Conservation (phyloP, 169 alveolate genomes). For the Plasmodium ovale region DNA sequence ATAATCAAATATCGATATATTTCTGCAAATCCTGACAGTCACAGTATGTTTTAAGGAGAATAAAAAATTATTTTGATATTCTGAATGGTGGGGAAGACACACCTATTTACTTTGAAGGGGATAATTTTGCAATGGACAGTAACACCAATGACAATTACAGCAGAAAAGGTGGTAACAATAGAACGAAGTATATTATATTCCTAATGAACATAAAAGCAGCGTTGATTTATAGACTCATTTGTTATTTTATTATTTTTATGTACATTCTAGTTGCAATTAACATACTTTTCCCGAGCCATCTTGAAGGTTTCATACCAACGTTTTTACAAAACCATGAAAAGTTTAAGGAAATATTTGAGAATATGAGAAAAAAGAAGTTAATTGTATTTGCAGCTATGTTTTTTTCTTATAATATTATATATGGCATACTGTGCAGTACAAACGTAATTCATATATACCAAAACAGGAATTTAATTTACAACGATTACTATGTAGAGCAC, state of each 20-base stretch:
- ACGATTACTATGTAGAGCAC: constrained; percentile 27
- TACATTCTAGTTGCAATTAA: constrained; percentile 18
- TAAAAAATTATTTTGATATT: constrained; percentile 50
- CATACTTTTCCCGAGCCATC: constrained; percentile 27
- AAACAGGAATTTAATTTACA: constrained; percentile 45
- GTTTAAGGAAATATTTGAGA: constrained; percentile 28
- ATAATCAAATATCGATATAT: constrained; percentile 62
- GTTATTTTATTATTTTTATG: constrained; percentile 15
- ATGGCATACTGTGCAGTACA: constrained; percentile 54
- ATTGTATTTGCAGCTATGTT: constrained; percentile 22
- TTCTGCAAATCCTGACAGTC: constrained; percentile 72
- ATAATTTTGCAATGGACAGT: neutral
- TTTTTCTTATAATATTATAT: constrained; percentile 39
- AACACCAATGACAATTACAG: neutral
- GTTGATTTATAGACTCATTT: constrained; percentile 16
- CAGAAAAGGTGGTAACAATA: neutral
- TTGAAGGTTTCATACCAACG: constrained; percentile 20
- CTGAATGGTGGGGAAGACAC: constrained; percentile 55
- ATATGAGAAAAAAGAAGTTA: constrained; percentile 41
- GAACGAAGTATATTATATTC: constrained; percentile 27
- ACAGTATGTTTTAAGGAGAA: constrained; percentile 34
- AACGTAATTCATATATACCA: constrained; percentile 57
- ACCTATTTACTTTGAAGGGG: constrained; percentile 37
- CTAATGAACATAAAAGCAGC: constrained; percentile 37
- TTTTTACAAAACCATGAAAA: constrained; percentile 26